phyloP scores from a whole-genome alignment of 2,329 filamentous ascomycete genomes.

The Xylariaceae sp. region DNA sequence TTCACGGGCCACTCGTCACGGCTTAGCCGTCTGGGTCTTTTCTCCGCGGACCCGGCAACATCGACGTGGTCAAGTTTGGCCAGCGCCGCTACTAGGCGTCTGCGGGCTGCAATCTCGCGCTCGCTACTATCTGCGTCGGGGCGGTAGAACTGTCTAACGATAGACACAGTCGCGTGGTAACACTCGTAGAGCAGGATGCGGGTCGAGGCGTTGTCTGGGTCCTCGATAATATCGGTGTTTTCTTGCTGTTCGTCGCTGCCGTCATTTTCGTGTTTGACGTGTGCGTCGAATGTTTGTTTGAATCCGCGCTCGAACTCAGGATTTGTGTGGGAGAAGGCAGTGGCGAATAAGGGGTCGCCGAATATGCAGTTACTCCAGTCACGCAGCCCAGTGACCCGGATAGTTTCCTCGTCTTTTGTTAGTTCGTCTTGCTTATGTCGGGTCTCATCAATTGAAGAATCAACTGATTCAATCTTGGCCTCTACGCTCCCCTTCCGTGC shows the following conservation, averaged over 20 bases:
- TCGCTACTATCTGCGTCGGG: constrained; percentile 53
- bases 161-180: constrained; percentile 58
- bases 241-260: constrained; percentile 3
- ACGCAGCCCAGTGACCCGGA: constrained; percentile 56
- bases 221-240: constrained; percentile 47
- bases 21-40: constrained; percentile 45
- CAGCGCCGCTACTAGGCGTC: constrained; percentile 55
- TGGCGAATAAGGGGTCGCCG: constrained; percentile 63
- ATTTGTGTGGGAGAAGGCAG: constrained; percentile 54
- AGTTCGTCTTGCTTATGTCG: constrained; percentile 11
- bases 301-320: constrained; percentile 57
- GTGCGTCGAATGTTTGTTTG: constrained; percentile 13
- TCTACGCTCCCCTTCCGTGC: background rate
- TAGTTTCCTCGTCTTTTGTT: constrained; percentile 20
- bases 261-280: constrained; percentile 16
- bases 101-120: constrained; percentile 59
- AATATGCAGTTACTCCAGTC: constrained; percentile 66
- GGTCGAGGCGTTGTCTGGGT: constrained; percentile 49
- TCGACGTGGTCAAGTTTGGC: constrained; percentile 51
- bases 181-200: constrained; percentile 63
- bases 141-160: constrained; percentile 63
- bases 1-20: constrained; percentile 54
- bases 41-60: constrained; percentile 42
- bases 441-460: background rate
- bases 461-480: constrained; percentile 10